A percentile compares a stretch with the other conserved stretches of the same genome.
Conservation (phyloP, 305 asterid genomes). For the Solanum chacoense region DNA sequence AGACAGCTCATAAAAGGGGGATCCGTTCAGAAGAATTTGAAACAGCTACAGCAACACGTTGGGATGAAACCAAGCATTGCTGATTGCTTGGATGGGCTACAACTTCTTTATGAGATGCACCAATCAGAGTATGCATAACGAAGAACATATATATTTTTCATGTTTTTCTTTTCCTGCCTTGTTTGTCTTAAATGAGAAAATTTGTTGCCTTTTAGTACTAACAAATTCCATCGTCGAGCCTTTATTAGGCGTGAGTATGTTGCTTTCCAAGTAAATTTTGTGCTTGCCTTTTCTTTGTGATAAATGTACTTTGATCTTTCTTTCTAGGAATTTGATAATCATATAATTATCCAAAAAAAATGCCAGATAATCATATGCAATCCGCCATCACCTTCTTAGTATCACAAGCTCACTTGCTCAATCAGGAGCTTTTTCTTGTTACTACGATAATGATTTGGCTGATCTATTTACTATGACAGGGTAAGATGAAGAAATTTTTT, state of each 20-base stretch:
- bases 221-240: neutral
- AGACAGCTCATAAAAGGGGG: conserved; percentile 40
- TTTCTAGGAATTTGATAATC: neutral
- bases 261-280: neutral
- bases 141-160: neutral
- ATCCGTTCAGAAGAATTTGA: conserved; percentile 25
- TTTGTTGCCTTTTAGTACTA: neutral
- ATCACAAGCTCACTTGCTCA: neutral
- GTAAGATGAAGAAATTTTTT: neutral
- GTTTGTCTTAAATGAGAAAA: neutral
- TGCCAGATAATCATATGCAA: neutral
- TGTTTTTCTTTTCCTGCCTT: neutral
- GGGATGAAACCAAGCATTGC: conserved; percentile 65
- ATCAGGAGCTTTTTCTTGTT: neutral
- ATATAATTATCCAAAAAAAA: neutral
- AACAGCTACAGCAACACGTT: conserved; percentile 50
- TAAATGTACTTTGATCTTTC: neutral
- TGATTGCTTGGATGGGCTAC: conserved; percentile 62
- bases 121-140: conserved; percentile 46
- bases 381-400: neutral
- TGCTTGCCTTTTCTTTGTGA: neutral
- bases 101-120: conserved; percentile 64
- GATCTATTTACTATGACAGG: neutral
- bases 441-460: neutral
- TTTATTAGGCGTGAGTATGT: neutral